These are phyloP conservation scores for Hymenoscyphus fructigenus DNA, from an alignment of 2,329 filamentous ascomycete species.

Conservation along the genomic window DNA sequence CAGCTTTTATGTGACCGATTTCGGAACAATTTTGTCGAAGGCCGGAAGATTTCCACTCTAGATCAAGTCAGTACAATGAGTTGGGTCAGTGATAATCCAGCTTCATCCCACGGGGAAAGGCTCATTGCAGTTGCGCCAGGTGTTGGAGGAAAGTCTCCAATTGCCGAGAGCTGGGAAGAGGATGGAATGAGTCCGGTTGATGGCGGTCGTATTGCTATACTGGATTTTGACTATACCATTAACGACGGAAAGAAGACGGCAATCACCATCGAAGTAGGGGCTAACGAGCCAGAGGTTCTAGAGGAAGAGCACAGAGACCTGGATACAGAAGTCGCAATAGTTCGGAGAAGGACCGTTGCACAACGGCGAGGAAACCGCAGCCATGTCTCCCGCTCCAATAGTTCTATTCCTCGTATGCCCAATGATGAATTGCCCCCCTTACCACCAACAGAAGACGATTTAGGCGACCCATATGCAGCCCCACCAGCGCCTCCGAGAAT, in stretches of 20 bases:
- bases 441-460: constrained; percentile 26
- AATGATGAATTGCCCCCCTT: constrained; percentile 27
- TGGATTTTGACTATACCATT: constrained; percentile 70
- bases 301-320: constrained; percentile 73
- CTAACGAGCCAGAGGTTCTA: constrained; percentile 65
- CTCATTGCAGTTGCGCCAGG: constrained; percentile 73
- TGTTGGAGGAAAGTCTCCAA: constrained; percentile 56
- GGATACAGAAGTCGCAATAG: constrained; percentile 76
- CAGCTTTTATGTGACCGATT: constrained; percentile 66
- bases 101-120: constrained; percentile 50
- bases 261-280: constrained; percentile 72
- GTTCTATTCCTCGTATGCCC: constrained; percentile 39
- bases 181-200: constrained; percentile 76
- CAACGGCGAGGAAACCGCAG: constrained; percentile 52
- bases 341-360: constrained; percentile 70
- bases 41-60: constrained; percentile 63
- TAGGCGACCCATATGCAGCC: constrained; percentile 23
- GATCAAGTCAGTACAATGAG: constrained; percentile 66
- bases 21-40: constrained; percentile 69
- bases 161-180: constrained; percentile 50
- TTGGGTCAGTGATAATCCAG: constrained; percentile 63
- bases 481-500: constrained; percentile 18
- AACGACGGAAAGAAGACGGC: constrained; percentile 56
- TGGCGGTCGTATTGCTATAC: constrained; percentile 68
- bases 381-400: constrained; percentile 47